A percentile compares a stretch with the other conserved stretches of the same genome.
These are phyloP conservation scores for Trichophyton rubrum DNA, from an alignment of 2,329 filamentous ascomycete species.

Conservation along the genomic window DNA sequence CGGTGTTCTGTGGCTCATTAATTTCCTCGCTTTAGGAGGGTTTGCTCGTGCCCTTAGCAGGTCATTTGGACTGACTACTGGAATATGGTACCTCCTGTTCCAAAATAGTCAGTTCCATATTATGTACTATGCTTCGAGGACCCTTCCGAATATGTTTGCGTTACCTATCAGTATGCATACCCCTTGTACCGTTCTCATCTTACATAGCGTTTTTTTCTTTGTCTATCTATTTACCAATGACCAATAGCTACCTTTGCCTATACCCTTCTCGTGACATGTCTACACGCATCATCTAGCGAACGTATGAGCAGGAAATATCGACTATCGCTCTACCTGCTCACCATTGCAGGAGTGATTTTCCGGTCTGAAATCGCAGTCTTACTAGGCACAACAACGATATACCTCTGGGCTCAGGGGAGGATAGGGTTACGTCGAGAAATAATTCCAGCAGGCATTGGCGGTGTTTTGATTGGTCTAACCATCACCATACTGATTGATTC, in stretches of 20 bases:
- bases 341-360: slow-evolving; percentile 71
- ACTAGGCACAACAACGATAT: slow-evolving; percentile 53
- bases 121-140: slow-evolving; percentile 82
- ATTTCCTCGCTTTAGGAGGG: slow-evolving; percentile 54
- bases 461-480: slow-evolving; percentile 53
- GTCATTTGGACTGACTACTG: slow-evolving; percentile 56
- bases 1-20: slow-evolving; percentile 63
- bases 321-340: slow-evolving; percentile 60
- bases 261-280: background rate
- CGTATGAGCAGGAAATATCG: slow-evolving; percentile 41
- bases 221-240: background rate
- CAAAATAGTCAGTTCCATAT: slow-evolving; percentile 82
- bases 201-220: background rate
- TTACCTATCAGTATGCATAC: slow-evolving; percentile 61
- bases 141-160: slow-evolving; percentile 92
- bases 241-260: slow-evolving; percentile 7
- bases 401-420: slow-evolving; percentile 46
- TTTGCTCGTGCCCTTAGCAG: slow-evolving; percentile 52
- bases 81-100: slow-evolving; percentile 67
- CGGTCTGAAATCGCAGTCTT: slow-evolving; percentile 79
- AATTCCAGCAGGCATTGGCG: slow-evolving; percentile 52
- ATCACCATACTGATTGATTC: slow-evolving; percentile 70
- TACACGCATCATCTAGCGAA: slow-evolving; percentile 16
- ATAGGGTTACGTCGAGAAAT: slow-evolving; percentile 44
- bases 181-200: too few species aligned